A percentile compares a stretch with the other conserved stretches of the same genome.
phyloP scores from a whole-genome alignment of 176 grass and related monocot genomes.

The Oryza brachyantha region DNA sequence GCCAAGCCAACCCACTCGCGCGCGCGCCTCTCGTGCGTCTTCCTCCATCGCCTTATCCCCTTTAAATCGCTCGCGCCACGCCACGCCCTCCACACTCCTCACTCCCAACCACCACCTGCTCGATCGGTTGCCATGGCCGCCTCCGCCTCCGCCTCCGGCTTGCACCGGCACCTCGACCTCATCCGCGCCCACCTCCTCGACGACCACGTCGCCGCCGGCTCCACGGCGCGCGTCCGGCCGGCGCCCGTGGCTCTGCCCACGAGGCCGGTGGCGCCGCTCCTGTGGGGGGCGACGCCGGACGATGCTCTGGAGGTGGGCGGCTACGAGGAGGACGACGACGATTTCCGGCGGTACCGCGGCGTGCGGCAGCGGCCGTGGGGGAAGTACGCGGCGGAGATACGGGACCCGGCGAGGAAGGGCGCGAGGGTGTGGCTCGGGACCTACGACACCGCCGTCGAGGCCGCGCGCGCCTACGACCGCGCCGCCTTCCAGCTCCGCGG shows the following conservation, averaged over 20 bases:
- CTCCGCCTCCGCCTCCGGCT: not conserved
- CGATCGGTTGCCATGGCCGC: constrained; percentile 18
- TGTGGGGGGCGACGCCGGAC: too few relatives aligned
- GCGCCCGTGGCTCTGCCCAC: constrained; percentile 27
- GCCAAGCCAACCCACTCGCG: not conserved
- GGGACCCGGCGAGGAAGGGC: constrained; percentile 59
- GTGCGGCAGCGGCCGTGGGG: constrained; percentile 83
- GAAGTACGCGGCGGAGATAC: constrained; percentile 84
- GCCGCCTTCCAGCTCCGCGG: constrained; percentile 62
- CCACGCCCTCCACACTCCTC: not conserved
- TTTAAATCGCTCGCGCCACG: not conserved
- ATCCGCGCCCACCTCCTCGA: constrained; percentile 53
- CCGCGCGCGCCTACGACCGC: constrained; percentile 76
- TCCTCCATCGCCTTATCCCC: not conserved
- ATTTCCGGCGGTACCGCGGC: constrained; percentile 59
- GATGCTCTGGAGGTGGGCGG: not conserved
- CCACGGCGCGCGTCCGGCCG: not conserved
- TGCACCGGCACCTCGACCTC: constrained; percentile 46
- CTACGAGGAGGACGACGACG: constrained; percentile 28
- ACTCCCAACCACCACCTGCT: not conserved
- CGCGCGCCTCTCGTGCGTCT: too few relatives aligned
- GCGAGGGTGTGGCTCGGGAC: constrained; percentile 93
- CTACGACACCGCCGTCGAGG: constrained; percentile 72
- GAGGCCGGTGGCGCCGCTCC: not conserved
- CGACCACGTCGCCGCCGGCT: constrained; percentile 10